Conservation (phyloP, 331 rosid species). For the Quercus phellos region DNA sequence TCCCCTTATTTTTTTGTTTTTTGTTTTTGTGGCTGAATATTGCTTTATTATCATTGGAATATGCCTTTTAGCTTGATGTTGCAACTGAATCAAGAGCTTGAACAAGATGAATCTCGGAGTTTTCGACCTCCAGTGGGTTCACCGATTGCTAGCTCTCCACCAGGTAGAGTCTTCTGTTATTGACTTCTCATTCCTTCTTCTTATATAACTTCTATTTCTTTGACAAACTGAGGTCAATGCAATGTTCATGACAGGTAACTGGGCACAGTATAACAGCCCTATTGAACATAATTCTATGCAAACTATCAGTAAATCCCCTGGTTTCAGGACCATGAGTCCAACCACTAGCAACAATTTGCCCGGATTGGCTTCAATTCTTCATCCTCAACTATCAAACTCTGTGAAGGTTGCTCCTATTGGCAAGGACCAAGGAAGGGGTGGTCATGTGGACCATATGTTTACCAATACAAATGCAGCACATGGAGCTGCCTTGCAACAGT, state of each 20-base stretch:
- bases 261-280: conserved; percentile 69
- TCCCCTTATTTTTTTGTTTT: conserved; percentile 8
- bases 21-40: not conserved
- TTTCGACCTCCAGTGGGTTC: conserved; percentile 64
- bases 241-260: conserved; percentile 49
- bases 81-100: conserved; percentile 80
- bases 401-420: conserved; percentile 57
- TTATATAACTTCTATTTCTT: conserved; percentile 7
- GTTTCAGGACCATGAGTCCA: conserved; percentile 54
- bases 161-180: conserved; percentile 48
- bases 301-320: conserved; percentile 53
- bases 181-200: not conserved
- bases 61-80: conserved; percentile 57
- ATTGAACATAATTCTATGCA: conserved; percentile 57
- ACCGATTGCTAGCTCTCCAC: conserved; percentile 75
- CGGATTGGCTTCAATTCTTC: conserved; percentile 73
- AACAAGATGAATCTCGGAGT: conserved; percentile 76
- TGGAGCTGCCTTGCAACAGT: conserved; percentile 44
- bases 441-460: conserved; percentile 42
- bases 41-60: conserved; percentile 3
- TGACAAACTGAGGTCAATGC: conserved; percentile 24
- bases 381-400: conserved; percentile 52
- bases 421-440: conserved; percentile 48
- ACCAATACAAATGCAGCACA: conserved; percentile 35
- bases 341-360: conserved; percentile 47